Evolutionary conservation across 768 basidiomycete species (phyloP).

Genomic region (Pleurotus salmoneostramineus): DNA sequence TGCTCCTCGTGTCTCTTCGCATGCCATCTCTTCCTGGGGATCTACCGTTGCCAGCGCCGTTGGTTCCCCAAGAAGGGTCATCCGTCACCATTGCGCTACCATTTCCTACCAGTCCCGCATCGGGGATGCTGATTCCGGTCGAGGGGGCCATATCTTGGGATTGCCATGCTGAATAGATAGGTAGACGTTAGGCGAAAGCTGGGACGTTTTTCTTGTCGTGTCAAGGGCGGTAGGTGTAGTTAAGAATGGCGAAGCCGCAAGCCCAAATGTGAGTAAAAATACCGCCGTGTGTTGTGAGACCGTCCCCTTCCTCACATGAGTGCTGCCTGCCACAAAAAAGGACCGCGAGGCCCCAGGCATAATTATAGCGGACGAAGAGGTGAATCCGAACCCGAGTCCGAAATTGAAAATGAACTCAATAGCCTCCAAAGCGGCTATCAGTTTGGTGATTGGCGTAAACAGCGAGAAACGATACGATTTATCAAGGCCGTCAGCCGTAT

Average conservation of each 20-base stretch:
- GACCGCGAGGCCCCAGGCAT: not conserved
- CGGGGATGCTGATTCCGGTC: conserved; percentile 68
- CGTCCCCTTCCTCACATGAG: not conserved
- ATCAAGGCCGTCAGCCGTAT: too few relatives aligned
- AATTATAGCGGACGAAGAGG: too few relatives aligned
- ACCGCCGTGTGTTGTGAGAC: too few relatives aligned
- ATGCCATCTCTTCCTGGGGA: conserved; percentile 48
- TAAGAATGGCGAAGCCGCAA: not conserved
- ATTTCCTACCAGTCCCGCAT: conserved; percentile 37
- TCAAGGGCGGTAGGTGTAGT: not conserved
- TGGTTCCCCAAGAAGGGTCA: conserved; percentile 51
- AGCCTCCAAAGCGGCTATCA: too few relatives aligned
- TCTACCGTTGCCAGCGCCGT: conserved; percentile 22
- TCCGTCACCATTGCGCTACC: conserved; percentile 45
- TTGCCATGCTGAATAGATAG: conserved; percentile 66
- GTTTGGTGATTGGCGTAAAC: too few relatives aligned
- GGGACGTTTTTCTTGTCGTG: not conserved
- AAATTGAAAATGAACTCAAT: too few relatives aligned
- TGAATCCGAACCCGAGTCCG: too few relatives aligned
- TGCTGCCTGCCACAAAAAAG: not conserved
- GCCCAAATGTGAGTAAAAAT: not conserved
- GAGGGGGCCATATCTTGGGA: conserved; percentile 77
- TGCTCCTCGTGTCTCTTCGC: conserved; percentile 72
- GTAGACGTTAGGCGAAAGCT: not conserved
- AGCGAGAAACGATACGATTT: too few relatives aligned